Evolutionary conservation across 139 green algal species (phyloP), one percentile per base, ranked within the genome.

Genomic region (Helicosporidium sp.): DNA sequence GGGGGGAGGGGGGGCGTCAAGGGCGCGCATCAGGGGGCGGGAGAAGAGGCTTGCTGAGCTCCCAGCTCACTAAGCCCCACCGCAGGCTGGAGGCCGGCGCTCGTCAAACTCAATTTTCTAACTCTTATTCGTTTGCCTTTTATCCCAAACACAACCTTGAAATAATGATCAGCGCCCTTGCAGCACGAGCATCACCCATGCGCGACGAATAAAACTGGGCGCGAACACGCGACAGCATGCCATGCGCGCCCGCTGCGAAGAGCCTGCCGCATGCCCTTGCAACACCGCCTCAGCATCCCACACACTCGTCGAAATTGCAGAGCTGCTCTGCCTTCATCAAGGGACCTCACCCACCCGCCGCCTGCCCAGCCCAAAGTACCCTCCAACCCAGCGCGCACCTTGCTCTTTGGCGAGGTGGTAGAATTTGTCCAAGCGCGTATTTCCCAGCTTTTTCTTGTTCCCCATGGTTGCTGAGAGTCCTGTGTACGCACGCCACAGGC

Each of bases 371-470:
- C 8, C 3, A 15, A 62, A 48, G 16, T 33, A 46, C 35, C n/a
- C n/a, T n/a, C n/a, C n/a, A n/a, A n/a, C 46, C 4, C 17, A 22
- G 2, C 4, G 2, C 41, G 15, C 41, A 40, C 89, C 90, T 62
- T 96, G 90, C 62, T 95, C 90, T 55, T 99, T 99, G 17, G 90
- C 90, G 5, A 97, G 57, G 41, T 97, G 69, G 52, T 99, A 99
- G 49, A 78, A 99, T 65, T 97, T 97, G 51, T 99, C 90, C 35
- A 93, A 60, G 2, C 85, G 74, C 52, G 79, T 65, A 71, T 95
- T 95, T 71, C 80, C 83, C 54, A 74, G 73, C 18, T 66, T 48
- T 35, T 77, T 80, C 54, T 80, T 80, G 20, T 52, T 37, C 60
- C 55, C 62, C 18, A 40, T 55, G 27, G 17, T 29, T 23, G 6